Evolutionary conservation across 345 rosid genomes (phyloP).

Genomic region (Salix udensis): DNA sequence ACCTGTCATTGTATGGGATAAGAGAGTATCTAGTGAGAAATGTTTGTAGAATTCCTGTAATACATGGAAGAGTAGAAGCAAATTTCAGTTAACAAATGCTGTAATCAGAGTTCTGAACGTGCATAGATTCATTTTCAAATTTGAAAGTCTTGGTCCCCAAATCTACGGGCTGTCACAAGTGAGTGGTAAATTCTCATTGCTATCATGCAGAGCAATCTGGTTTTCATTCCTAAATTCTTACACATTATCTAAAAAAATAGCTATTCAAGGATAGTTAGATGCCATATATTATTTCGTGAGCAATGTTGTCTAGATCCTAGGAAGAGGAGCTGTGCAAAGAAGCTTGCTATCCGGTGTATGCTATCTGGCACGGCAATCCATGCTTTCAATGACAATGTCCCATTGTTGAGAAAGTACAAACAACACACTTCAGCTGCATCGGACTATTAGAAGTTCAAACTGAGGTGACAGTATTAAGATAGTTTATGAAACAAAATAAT

Average conservation of each 20-base stretch:
- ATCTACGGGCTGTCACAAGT: background rate
- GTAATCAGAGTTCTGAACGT: background rate
- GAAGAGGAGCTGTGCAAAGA: constrained; percentile 18
- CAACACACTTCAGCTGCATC: constrained; percentile 25
- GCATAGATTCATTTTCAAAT: background rate
- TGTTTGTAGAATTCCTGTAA: background rate
- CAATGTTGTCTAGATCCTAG: constrained; percentile 20
- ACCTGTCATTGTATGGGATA: constrained; percentile 43
- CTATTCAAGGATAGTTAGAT: constrained; percentile 5
- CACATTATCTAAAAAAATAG: constrained; percentile 10
- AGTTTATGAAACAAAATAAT: constrained; percentile 6
- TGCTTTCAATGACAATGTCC: constrained; percentile 20
- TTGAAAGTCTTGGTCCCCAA: background rate
- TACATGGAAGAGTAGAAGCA: background rate
- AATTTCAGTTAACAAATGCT: background rate
- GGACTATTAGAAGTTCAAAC: constrained; percentile 28
- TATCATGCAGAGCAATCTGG: background rate
- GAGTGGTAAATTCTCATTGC: background rate
- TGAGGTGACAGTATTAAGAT: constrained; percentile 7
- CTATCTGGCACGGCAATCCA: constrained; percentile 30
- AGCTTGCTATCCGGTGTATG: constrained; percentile 24
- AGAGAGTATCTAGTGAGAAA: constrained; percentile 4
- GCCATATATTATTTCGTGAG: constrained; percentile 28
- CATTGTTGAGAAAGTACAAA: constrained; percentile 12
- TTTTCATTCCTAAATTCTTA: background rate